These are phyloP conservation scores for Phytophthora ramorum DNA, from an alignment of 352 stramenopile species.

Conservation along the genomic window DNA sequence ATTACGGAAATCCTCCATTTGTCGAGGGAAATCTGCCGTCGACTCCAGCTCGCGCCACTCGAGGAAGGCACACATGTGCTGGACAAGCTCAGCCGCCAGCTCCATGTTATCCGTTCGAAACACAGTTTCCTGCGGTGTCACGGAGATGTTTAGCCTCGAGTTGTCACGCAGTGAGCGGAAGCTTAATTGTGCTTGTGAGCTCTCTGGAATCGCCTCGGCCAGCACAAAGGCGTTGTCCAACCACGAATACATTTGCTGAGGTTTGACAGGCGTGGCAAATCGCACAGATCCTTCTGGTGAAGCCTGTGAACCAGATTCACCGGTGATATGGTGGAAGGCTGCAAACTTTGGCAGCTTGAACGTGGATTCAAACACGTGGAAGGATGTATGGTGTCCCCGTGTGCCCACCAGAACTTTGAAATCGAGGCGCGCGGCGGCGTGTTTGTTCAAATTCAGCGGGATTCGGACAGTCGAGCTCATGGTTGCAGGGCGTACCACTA, in stretches of 20 bases:
- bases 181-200: constrained; percentile 48
- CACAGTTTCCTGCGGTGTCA: constrained; percentile 62
- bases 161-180: constrained; percentile 73
- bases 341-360: constrained; percentile 89
- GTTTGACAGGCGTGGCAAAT: constrained; percentile 77
- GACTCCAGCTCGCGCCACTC: constrained; percentile 90
- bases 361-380: constrained; percentile 89
- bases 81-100: constrained; percentile 86
- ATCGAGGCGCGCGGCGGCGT: constrained; percentile 67
- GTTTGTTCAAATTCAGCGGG: constrained; percentile 70
- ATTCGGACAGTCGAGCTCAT: constrained; percentile 57
- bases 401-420: constrained; percentile 84
- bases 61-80: constrained; percentile 87
- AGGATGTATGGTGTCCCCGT: constrained; percentile 75
- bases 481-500: constrained; percentile 63
- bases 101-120: constrained; percentile 89
- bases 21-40: constrained; percentile 82
- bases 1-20: constrained; percentile 88
- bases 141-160: constrained; percentile 51
- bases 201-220: constrained; percentile 47
- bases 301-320: constrained; percentile 28
- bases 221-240: constrained; percentile 72
- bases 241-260: constrained; percentile 79
- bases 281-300: constrained; percentile 62
- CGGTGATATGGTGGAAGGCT: constrained; percentile 70